These are phyloP conservation scores for Rhodotorula taiwanensis DNA, from an alignment of 768 basidiomycete genomes.

Conservation along the genomic window DNA sequence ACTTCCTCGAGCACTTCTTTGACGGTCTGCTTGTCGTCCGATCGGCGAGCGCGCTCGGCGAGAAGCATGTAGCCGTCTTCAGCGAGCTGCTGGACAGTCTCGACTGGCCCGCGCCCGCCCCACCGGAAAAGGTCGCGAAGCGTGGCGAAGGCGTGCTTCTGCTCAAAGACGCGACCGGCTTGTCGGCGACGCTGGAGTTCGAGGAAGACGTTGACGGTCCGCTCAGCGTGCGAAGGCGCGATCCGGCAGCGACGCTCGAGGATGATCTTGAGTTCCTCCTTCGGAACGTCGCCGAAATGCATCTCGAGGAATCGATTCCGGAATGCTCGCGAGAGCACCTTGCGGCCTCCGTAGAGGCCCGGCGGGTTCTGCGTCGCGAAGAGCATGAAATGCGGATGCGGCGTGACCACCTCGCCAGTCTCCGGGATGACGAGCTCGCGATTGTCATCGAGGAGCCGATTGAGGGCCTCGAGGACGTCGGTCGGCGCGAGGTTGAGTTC, in stretches of 20 bases:
- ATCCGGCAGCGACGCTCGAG: conserved; percentile 86
- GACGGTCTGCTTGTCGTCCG: conserved; percentile 79
- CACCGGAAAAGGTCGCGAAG: conserved; percentile 94
- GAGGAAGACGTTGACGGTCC: conserved; percentile 82
- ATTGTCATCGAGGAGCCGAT: conserved; percentile 93
- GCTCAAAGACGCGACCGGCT: conserved; percentile 86
- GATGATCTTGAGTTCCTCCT: conserved; percentile 84
- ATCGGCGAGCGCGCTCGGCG: conserved; percentile 76
- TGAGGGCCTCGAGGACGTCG: conserved; percentile 94
- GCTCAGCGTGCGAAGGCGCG: conserved; percentile 84
- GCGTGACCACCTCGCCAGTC: conserved; percentile 85
- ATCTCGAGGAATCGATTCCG: conserved; percentile 96
- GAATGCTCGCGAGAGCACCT: conserved; percentile 89
- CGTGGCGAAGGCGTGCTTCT: conserved; percentile 93
- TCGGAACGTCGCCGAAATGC: conserved; percentile 93
- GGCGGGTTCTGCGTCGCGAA: conserved; percentile 99
- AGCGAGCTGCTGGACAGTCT: conserved; percentile 77
- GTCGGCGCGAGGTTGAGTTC: conserved; percentile 96
- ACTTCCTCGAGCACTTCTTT: conserved; percentile 85
- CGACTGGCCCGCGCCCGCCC: conserved; percentile 82
- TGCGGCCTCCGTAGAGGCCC: conserved; percentile 88
- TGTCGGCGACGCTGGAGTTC: conserved; percentile 90
- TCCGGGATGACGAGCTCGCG: conserved; percentile 92
- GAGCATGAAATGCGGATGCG: conserved; percentile 93
- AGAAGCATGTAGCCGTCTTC: conserved; percentile 96